Base-by-base conservation (phyloP, 768 basidiomycete species). In the Gyrodon lividus region DNA sequence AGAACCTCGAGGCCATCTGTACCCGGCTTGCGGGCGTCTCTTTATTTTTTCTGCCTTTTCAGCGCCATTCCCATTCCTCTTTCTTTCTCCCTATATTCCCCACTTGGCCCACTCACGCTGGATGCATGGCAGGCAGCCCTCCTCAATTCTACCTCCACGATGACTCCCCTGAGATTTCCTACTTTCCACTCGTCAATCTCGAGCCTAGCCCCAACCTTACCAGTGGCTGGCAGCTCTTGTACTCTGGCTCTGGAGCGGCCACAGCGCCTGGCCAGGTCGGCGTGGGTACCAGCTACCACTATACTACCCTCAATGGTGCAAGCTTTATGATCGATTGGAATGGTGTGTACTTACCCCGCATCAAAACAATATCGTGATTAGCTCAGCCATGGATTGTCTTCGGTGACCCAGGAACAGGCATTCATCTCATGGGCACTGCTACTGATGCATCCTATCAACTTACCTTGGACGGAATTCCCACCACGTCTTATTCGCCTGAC, bases 151-250 rank as follows among this genome's bases (percentile, higher is more conserved):
- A 67, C 52, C 72, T 90, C 59, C 79, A 84, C 67, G 82, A 89
- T 64, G 81, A 82, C 48, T 88, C 87, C 38, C 87, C 87, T 4
- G 61, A 74, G 41, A 71, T 89, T 57, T 55, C 59, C 23, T 90
- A 88, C 71, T 74, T 66, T 52, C 87, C 89, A 20, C 78, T 82
- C 52, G 61, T 71, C 38, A 84, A 87, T 66, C 78, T 77, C 10
- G 70, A 81, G 50, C 71, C 77, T 35, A 65, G 75, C 44, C 67
- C 79, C 1, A 73, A 82, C 58, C 59, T 81, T 37, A 59, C 66
- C 17, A 74, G 72, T 23, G 87, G 87, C 61, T 92, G 89, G 89
- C 82, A 82, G 62, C 79, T 86, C 16, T 79, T 75, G 68, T 88
- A 78, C 67, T 67, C 71, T 2, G 43, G 38, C 37, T 78, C 82